Evolutionary conservation across 371 early-diverging fungal species (phyloP), one percentile per base, ranked within the genome.

Genomic region (Haplosporangium sp.): DNA sequence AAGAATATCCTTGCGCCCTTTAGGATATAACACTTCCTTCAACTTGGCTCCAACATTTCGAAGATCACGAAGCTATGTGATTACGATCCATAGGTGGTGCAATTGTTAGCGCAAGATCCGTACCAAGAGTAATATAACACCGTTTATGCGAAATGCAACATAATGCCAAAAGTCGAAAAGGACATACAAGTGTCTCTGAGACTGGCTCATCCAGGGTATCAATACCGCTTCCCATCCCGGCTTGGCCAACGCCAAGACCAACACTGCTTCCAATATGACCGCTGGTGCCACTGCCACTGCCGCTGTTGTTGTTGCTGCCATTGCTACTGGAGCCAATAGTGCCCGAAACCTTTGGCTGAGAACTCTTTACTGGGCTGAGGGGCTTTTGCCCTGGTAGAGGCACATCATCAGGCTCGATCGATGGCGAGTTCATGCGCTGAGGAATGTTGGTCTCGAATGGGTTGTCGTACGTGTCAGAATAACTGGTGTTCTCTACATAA

Each of bases 131-230:
- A 2, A 29, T 29, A 29, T 29, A 29, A 29, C 4, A 29, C 2
- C 29, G 29, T 29, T 29, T 29, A 4, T 29, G 29, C 29, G 4
- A 29, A 29, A 29, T 29, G 29, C 29, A 29, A 29, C 29, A 29
- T 4, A 29, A 4, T 4, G 29, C 29, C 29, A 29, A 29, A 29
- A 55, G 45, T 4, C 16, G 29, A 42, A 69, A 21, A 11, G 43
- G 50, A 74, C 87, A 71, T 86, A 94, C 94, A 73, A 94, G 86
- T 36, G 95, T 95, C 46, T 84, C 91, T 21, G 89, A 88, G 16
- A 98, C 94, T 21, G 98, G 96, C 77, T 98, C 98, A 81, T 98
- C 98, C 48, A 98, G 86, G 18, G 98, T 97, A 83, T 96, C 89
- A 45, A 67, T 81, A 46, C 38, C 67, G 23, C 72, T 45, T 43